Base-by-base conservation (phyloP, 495 filamentous ascomycete genomes). In the Haplographium delicatum region DNA sequence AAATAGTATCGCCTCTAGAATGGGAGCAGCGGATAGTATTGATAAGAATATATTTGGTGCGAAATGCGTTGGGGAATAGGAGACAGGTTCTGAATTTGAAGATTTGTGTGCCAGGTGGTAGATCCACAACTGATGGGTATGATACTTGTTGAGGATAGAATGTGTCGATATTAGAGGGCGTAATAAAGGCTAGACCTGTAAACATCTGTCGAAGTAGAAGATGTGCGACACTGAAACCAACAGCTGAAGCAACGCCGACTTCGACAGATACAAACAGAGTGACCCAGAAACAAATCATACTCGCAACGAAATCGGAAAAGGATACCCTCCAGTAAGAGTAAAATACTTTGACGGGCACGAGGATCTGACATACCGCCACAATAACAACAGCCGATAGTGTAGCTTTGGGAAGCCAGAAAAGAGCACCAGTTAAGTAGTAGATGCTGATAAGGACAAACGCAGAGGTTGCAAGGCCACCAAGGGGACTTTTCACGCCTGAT, bases 361-460 rank as follows among this genome's bases (percentile, higher is more conserved):
- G 68, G 10, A 78, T 61, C 23, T 71, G 70, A 35, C 65, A 66
- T 7, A 74, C 68, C 25, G 72, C 72, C 43, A 64, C 65, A 48
- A 75, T 72, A 31, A 47, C 37, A 5, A 47, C 18, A 8, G 44
- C 44, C n/a, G 27, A 47, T 13, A 75, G 61, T 0, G 69, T 74
- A 0, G 72, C 59, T 31, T 70, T 71, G n/a, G 73, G 73, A 31
- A 76, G 68, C 72, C 72, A 76, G 56, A 69, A 76, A 0, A 76
- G 61, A 0, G 69, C 69, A 13, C 63, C 68, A 1, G 69, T 71
- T 16, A 76, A 68, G 46, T 68, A 65, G 48, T 69, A 75, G 33
- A 75, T 68, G 38, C 65, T 71, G 15, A 74, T 28, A 23, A 76
- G 59, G 22, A 76, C 69, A 39, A 69, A 66, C 39, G 62, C 70